Evolutionary conservation across 371 early-diverging fungal species (phyloP).

Genomic region (Mortierella sp.): DNA sequence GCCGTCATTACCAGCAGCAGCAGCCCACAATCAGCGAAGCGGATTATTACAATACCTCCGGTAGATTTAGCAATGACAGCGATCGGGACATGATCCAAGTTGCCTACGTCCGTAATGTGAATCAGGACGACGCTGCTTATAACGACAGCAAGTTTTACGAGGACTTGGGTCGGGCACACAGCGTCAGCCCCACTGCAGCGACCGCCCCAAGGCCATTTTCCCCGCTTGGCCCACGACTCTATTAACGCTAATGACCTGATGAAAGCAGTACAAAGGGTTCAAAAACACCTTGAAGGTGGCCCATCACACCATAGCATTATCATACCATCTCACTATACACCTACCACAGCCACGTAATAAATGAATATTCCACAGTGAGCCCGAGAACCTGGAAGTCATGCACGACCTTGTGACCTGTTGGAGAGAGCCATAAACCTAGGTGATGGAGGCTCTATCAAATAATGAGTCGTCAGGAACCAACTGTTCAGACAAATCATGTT

Average conservation of each 20-base stretch:
- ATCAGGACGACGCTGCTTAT: background rate
- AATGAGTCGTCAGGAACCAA: too few species aligned
- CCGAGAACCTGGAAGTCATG: too few species aligned
- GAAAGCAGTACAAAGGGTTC: too few species aligned
- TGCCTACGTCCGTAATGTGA: constrained; percentile 8
- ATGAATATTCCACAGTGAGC: too few species aligned
- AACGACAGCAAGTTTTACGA: constrained; percentile 18
- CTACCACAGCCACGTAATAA: too few species aligned
- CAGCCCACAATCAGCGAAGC: background rate
- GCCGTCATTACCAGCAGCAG: background rate
- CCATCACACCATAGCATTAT: too few species aligned
- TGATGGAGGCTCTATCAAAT: too few species aligned
- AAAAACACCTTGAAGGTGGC: too few species aligned
- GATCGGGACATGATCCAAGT: constrained; percentile 19
- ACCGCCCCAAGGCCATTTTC: constrained; percentile 9
- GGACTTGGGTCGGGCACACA: constrained; percentile 4
- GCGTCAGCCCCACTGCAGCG: background rate
- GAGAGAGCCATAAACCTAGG: too few species aligned
- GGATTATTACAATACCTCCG: background rate
- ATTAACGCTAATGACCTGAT: background rate
- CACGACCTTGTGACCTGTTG: too few species aligned
- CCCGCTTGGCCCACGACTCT: constrained; percentile 14
- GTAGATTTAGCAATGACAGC: constrained; percentile 3
- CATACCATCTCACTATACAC: too few species aligned
- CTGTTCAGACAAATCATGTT: too few species aligned